Evolutionary conservation across 495 filamentous ascomycete genomes (phyloP), one percentile per base, ranked within the genome.

Genomic region (Sphaerosporella brunnea): DNA sequence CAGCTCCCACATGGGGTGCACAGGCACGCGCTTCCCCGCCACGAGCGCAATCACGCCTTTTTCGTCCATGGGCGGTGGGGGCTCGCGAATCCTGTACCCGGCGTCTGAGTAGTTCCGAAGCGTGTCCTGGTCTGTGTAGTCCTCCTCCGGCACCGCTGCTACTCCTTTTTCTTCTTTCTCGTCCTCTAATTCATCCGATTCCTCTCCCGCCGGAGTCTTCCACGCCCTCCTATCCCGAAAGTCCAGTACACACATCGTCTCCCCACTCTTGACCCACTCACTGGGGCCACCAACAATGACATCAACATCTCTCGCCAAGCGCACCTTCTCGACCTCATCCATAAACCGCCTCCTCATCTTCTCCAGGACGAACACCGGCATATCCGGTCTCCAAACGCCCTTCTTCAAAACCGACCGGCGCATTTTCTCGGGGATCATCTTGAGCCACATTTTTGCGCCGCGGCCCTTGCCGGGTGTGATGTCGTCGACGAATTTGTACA

Each of bases 261-360:
- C 21, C 23, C 39, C 51, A 2, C 11, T 23, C 4, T 19, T 19
- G 19, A 18, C 16, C 51, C 34, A 47, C n/a, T 51, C n/a, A 5
- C 19, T 18, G 0, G 36, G 16, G 15, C 25, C 35, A 1, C 25
- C 34, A 19, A 37, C 18, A 18, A 45, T 25, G 0, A 44, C 18
- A 16, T 4, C 3, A 4, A 40, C 39, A 13, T 49, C 30, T 23
- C 51, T 37, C 9, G 19, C 24, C 24, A 51, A 15, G 3, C 39
- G n/a, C 49, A 49, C 66, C 61, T 36, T 59, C 66, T 19, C 61
- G 62, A 32, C 68, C 63, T 54, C 69, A 11, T 47, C 39, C 38
- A 45, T 25, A 34, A 54, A 36, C 26, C 58, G 48, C 45, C 52
- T 39, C n/a, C 53, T 39, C 19, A 56, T 45, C 20, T 49, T 24